Percentiles rank a stretch among this genome's conserved stretches.
Evolutionary conservation across 768 basidiomycete genomes (phyloP).

Genomic region (Lepiota venenata): DNA sequence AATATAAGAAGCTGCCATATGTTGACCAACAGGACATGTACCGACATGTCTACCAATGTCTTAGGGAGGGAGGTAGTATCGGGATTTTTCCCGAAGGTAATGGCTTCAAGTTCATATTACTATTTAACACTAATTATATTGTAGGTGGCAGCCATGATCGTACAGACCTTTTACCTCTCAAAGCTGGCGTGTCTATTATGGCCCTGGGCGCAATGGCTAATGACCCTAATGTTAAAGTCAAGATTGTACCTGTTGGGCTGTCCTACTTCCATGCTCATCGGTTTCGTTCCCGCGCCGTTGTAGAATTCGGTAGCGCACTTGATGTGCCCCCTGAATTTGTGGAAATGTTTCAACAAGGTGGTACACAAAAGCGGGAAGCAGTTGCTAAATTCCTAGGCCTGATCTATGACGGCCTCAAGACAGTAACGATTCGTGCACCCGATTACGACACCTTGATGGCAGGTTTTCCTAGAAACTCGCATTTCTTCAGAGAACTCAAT

Average conservation of each 20-base stretch:
- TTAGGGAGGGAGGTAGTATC: slow-evolving; percentile 86
- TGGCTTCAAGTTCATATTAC: background rate
- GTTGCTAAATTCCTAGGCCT: slow-evolving; percentile 86
- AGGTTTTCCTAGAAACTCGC: slow-evolving; percentile 19
- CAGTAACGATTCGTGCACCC: slow-evolving; percentile 92
- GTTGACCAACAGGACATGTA: slow-evolving; percentile 97
- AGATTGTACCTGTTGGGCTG: slow-evolving; percentile 85
- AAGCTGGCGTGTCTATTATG: slow-evolving; percentile 98
- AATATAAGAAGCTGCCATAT: slow-evolving; percentile 82
- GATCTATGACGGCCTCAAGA: slow-evolving; percentile 91
- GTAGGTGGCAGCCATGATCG: slow-evolving; percentile 97
- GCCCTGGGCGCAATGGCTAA: slow-evolving; percentile 97
- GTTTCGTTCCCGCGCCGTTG: slow-evolving; percentile 95
- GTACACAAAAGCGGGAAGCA: slow-evolving; percentile 84
- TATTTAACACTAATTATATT: background rate
- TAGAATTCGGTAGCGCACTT: slow-evolving; percentile 91
- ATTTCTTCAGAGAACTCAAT: slow-evolving; percentile 6
- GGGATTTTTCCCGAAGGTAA: slow-evolving; percentile 98
- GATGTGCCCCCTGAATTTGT: slow-evolving; percentile 90
- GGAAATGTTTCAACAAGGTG: slow-evolving; percentile 89
- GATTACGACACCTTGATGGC: slow-evolving; percentile 99
- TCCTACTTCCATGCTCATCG: slow-evolving; percentile 77
- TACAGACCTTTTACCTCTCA: slow-evolving; percentile 92
- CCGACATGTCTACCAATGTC: slow-evolving; percentile 81
- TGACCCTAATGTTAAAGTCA: slow-evolving; percentile 80